Conservation (phyloP, 2,329 filamentous ascomycete genomes). For the Leptosphaerulina australis region DNA sequence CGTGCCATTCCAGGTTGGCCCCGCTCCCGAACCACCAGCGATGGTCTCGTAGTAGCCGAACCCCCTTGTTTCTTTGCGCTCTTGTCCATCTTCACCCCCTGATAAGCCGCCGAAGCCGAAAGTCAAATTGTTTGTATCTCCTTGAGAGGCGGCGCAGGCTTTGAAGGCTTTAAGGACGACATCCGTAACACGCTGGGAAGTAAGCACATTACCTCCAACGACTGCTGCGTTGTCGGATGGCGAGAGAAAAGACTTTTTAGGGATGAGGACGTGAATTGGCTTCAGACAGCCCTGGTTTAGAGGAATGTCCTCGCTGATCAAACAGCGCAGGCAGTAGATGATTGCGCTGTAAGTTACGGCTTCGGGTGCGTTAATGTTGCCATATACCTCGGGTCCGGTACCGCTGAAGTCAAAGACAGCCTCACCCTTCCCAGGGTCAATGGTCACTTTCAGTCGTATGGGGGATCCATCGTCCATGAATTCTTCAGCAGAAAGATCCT, state of each 20-base stretch:
- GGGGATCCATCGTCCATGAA: slow-evolving; percentile 88
- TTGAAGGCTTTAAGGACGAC: slow-evolving; percentile 81
- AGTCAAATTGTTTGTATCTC: slow-evolving; percentile 83
- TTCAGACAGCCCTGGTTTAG: slow-evolving; percentile 84
- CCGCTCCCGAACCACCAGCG: slow-evolving; percentile 76
- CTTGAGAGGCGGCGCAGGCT: slow-evolving; percentile 79
- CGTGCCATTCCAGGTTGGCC: slow-evolving; percentile 73
- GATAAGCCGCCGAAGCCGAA: slow-evolving; percentile 74
- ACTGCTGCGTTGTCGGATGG: slow-evolving; percentile 79
- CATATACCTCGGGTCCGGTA: slow-evolving; percentile 80
- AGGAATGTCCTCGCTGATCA: slow-evolving; percentile 82
- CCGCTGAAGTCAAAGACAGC: slow-evolving; percentile 80
- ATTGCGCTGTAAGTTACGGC: slow-evolving; percentile 84
- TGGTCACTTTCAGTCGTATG: slow-evolving; percentile 75
- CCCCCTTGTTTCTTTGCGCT: slow-evolving; percentile 65
- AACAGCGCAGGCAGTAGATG: slow-evolving; percentile 81
- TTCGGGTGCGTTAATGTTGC: slow-evolving; percentile 79
- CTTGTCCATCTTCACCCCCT: slow-evolving; percentile 18
- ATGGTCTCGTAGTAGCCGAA: slow-evolving; percentile 92
- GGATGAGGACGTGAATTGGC: slow-evolving; percentile 76
- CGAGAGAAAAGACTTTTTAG: slow-evolving; percentile 72
- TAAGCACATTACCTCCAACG: slow-evolving; percentile 82
- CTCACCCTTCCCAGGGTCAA: slow-evolving; percentile 74
- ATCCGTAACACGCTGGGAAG: slow-evolving; percentile 77
- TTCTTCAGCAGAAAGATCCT: slow-evolving; percentile 75